Conservation (phyloP, 164 flowering plant species). For the Chimonanthus salicifolius region DNA sequence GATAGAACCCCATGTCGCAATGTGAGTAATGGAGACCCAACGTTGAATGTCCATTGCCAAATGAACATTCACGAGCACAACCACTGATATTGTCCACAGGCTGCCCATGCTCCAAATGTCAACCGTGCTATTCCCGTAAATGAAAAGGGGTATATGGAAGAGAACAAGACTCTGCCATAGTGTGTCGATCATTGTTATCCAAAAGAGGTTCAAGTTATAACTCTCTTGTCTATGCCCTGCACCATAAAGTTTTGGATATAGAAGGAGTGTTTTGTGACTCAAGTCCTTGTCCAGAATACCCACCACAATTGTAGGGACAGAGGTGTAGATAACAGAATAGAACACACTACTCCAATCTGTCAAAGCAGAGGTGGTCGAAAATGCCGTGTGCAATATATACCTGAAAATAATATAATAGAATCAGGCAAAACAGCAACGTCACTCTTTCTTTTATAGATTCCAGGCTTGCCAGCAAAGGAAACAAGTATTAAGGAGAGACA, state of each 20-base stretch:
- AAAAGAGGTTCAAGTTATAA: constrained; percentile 71
- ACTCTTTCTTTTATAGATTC: background rate
- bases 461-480: background rate
- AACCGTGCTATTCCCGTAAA: constrained; percentile 50
- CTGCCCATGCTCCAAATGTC: constrained; percentile 96
- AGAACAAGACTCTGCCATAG: constrained; percentile 94
- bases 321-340: constrained; percentile 81
- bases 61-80: constrained; percentile 75
- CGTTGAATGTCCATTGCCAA: constrained; percentile 87
- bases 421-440: background rate
- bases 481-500: too few relatives aligned
- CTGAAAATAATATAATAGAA: constrained; percentile 26
- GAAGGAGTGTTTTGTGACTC: constrained; percentile 64
- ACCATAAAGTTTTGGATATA: constrained; percentile 75
- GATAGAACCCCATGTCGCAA: constrained; percentile 86
- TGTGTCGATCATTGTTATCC: constrained; percentile 90
- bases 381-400: constrained; percentile 75
- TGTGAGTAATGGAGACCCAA: constrained; percentile 67
- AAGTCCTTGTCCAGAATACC: constrained; percentile 86
- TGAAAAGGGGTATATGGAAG: constrained; percentile 59
- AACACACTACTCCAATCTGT: constrained; percentile 95
- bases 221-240: constrained; percentile 87
- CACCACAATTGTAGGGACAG: constrained; percentile 81
- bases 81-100: constrained; percentile 88
- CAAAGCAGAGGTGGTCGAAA: constrained; percentile 81